These are phyloP conservation scores for Phytophthora brassicae DNA, from an alignment of 352 stramenopile genomes.

Conservation along the genomic window DNA sequence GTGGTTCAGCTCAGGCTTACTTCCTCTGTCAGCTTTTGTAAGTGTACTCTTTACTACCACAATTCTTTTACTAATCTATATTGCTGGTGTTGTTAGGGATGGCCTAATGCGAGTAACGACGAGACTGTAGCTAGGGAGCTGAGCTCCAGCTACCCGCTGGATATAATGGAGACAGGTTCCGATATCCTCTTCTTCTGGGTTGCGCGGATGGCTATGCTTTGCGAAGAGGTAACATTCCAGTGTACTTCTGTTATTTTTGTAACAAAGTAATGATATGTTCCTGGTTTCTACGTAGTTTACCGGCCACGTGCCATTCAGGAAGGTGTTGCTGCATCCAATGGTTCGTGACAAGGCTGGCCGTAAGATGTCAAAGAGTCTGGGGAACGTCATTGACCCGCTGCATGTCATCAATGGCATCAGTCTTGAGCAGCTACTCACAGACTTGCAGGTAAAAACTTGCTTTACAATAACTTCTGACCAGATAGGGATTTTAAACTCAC, in stretches of 20 bases:
- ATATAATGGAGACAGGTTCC: constrained; percentile 90
- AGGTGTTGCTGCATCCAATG: constrained; percentile 99
- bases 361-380: constrained; percentile 99
- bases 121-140: constrained; percentile 29
- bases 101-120: constrained; percentile 87
- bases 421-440: constrained; percentile 91
- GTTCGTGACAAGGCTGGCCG: constrained; percentile 99
- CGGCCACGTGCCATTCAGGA: constrained; percentile 96
- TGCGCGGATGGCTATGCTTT: constrained; percentile 99
- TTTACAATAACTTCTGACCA: background rate
- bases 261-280: background rate
- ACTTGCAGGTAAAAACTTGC: constrained; percentile 79
- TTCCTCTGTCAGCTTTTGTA: constrained; percentile 89
- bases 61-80: background rate
- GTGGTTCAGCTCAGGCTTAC: constrained; percentile 98
- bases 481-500: background rate
- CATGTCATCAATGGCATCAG: constrained; percentile 98
- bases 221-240: constrained; percentile 88
- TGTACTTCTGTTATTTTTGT: background rate
- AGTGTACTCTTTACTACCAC: too few relatives aligned
- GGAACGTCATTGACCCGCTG: constrained; percentile 99
- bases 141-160: constrained; percentile 54
- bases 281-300: constrained; percentile 64
- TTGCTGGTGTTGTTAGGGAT: constrained; percentile 79
- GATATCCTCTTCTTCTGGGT: constrained; percentile 99